Percentiles rank a stretch among this genome's conserved stretches.
phyloP scores from a whole-genome alignment of 2,329 filamentous ascomycete species.

The Exophiala bonariae region DNA sequence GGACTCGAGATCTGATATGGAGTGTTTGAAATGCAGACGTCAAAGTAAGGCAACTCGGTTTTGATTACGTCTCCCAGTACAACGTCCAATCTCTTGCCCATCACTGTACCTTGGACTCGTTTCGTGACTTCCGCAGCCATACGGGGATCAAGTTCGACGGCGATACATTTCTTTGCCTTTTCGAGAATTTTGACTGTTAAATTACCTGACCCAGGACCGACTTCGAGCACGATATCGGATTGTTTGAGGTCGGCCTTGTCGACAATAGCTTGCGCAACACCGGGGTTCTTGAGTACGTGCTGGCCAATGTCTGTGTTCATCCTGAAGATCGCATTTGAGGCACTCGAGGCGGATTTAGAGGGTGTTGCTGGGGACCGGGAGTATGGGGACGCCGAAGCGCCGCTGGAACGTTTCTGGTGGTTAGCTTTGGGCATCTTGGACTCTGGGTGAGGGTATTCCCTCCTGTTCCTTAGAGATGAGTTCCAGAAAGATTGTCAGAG shows the following conservation, averaged over 20 bases:
- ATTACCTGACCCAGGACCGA: slow-evolving; percentile 87
- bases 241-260: slow-evolving; percentile 88
- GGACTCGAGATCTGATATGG: slow-evolving; percentile 83
- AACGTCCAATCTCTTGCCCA: slow-evolving; percentile 81
- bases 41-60: slow-evolving; percentile 74
- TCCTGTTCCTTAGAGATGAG: too few relatives aligned
- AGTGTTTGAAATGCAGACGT: slow-evolving; percentile 81
- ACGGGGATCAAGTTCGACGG: slow-evolving; percentile 89
- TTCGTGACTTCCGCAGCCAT: slow-evolving; percentile 96
- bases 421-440: slow-evolving; percentile 55
- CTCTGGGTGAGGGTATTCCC: too few relatives aligned
- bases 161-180: slow-evolving; percentile 78
- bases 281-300: slow-evolving; percentile 91
- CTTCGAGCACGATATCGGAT: slow-evolving; percentile 84
- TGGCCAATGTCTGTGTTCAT: slow-evolving; percentile 91
- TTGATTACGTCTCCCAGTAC: slow-evolving; percentile 93
- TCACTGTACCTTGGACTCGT: slow-evolving; percentile 85
- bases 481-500: not conserved
- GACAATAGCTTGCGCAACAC: slow-evolving; percentile 78
- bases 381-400: slow-evolving; percentile 40
- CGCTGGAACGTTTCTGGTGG: slow-evolving; percentile 54
- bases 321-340: slow-evolving; percentile 84
- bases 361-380: slow-evolving; percentile 47
- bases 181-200: slow-evolving; percentile 87
- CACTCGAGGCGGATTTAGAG: slow-evolving; percentile 46